phyloP scores from a whole-genome alignment of 1,139 yeast species.

The Yamadazyma atmosphaerica region DNA sequence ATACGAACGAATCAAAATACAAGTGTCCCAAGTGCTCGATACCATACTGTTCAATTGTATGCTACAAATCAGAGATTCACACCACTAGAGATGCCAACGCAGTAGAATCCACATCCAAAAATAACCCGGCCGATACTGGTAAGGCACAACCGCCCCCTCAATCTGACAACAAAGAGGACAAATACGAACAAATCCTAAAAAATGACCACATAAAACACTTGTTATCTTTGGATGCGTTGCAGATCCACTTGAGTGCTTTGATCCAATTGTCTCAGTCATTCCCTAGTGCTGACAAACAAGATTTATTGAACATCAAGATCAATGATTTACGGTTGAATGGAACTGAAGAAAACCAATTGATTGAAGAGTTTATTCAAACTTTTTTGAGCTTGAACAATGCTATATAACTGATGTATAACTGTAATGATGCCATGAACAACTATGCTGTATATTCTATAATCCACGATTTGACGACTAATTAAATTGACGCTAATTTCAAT shows the following conservation, averaged over 20 bases:
- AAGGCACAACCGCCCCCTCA: no score
- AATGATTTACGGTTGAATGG: constrained; percentile 65
- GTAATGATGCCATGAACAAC: no score
- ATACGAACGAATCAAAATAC: constrained; percentile 44
- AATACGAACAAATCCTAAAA: constrained; percentile 18
- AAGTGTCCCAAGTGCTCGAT: constrained; percentile 60
- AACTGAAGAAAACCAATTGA: constrained; percentile 57
- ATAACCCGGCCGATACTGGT: neutral
- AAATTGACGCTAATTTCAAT: no score
- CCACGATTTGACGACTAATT: no score
- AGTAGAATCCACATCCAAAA: neutral
- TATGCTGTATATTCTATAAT: neutral
- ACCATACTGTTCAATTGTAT: constrained; percentile 53
- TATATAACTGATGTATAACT: no score
- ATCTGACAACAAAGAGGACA: constrained; percentile 3
- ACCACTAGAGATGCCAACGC: neutral
- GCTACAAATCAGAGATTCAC: constrained; percentile 56
- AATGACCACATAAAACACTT: constrained; percentile 39
- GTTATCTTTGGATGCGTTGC: constrained; percentile 11
- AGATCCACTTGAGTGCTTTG: constrained; percentile 14
- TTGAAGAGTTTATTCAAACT: constrained; percentile 57
- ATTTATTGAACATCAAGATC: constrained; percentile 60
- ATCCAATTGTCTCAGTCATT: constrained; percentile 12
- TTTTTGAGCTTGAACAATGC: constrained; percentile 14
- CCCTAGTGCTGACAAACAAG: constrained; percentile 49